Base-by-base conservation (phyloP, 2,329 filamentous ascomycete species). In the Alternaria panax region DNA sequence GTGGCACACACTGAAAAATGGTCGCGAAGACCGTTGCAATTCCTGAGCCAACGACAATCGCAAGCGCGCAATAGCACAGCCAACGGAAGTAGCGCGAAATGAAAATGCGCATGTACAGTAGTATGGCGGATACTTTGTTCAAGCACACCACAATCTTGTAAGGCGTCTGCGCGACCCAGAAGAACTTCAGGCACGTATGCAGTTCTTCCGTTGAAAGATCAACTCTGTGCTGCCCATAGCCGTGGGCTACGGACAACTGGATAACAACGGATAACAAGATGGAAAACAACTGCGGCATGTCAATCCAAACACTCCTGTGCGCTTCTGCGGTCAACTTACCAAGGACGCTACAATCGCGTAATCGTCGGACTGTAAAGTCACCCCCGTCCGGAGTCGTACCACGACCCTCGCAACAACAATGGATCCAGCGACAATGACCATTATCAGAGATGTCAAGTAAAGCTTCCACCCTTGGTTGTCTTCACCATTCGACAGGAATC, bases 1-100 rank as follows among this genome's bases (percentile, higher is more conserved):
- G 20, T 20, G 58, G 58, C 24, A 57, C 38, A 16, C 54, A 57
- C 27, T 59, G 59, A 30, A 58, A 54, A 50, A 62, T 59, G 18
- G 50, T 62, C 16, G 59, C 12, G 30, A 16, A 32, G 6, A 16
- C 30, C 30, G 30, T 32, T 6, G 30, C 30, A 14, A 32, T 32
- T 6, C 30, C 12, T 6, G 30, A 32, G 30, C 30, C 30, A 32
- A 32, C 30, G 3, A 14, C 30, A 32, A 32, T 32, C 7, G 30
- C 4, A 14, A 32, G 30, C 30, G 30, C 30, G 12, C 30, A 12
- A 32, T 7, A 32, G 30, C 30, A 32, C 30, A 32, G 30, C 30
- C 30, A 32, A 14, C 30, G 12, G 7, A 32, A 32, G 5, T 32
- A 14, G 16, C 14, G 30, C 12, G 30, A 32, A 14, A 14, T 32